These are phyloP conservation scores for Globisporangium spinosum DNA, from an alignment of 352 stramenopile species.

Conservation along the genomic window DNA sequence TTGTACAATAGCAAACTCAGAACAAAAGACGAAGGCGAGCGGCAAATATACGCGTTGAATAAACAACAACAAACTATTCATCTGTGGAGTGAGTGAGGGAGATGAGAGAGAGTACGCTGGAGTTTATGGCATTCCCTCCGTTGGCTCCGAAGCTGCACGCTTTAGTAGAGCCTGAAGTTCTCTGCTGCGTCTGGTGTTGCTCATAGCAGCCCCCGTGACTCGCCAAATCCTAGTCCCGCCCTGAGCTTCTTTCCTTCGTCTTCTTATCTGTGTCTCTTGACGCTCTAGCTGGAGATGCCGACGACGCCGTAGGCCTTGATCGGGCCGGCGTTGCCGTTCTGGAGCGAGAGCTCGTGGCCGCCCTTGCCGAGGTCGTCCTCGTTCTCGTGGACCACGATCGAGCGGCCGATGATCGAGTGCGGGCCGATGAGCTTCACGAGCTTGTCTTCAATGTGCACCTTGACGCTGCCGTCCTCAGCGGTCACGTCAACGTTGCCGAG, in stretches of 20 bases:
- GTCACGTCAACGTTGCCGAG: conserved; percentile 90
- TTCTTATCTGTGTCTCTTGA: background rate
- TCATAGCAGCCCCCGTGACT: background rate
- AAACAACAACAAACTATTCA: conserved; percentile 1
- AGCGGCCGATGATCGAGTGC: conserved; percentile 97
- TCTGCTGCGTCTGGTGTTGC: background rate
- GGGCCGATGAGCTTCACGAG: conserved; percentile 97
- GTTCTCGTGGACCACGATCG: conserved; percentile 91
- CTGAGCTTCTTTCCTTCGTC: background rate
- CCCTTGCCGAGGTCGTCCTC: conserved; percentile 96
- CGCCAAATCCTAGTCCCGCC: background rate
- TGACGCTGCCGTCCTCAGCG: conserved; percentile 81
- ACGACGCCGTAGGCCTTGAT: conserved; percentile 91
- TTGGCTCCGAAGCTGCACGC: background rate
- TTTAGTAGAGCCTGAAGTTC: background rate
- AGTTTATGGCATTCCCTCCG: background rate
- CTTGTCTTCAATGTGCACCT: conserved; percentile 93
- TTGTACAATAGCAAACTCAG: background rate
- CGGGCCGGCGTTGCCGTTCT: conserved; percentile 94
- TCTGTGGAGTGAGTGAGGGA: background rate
- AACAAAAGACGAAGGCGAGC: background rate
- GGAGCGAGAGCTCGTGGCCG: conserved; percentile 94
- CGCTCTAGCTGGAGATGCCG: conserved; percentile 83
- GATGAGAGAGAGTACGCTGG: background rate
- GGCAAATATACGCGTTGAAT: background rate